These are phyloP conservation scores for Cyberlindnera euphorbiiphila DNA, from an alignment of 805 yeast species.

Conservation along the genomic window DNA sequence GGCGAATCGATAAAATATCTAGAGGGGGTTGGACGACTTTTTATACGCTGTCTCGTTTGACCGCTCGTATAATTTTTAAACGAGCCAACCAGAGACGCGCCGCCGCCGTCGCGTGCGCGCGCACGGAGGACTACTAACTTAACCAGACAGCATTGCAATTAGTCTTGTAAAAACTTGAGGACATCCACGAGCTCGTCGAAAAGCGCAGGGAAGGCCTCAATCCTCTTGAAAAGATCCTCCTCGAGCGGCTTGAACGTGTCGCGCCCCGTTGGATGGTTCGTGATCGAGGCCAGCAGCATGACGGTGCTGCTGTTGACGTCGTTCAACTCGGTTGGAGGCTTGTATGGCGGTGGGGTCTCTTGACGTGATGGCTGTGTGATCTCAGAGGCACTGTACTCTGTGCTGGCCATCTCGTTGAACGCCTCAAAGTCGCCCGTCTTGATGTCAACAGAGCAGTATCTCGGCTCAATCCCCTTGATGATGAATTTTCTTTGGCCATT, in stretches of 20 bases:
- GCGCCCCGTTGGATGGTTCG: slow-evolving; percentile 30
- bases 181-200: slow-evolving; percentile 26
- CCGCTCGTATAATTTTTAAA: not conserved
- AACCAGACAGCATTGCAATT: not conserved
- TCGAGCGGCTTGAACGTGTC: slow-evolving; percentile 32
- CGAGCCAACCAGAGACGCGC: not conserved
- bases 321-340: slow-evolving; percentile 32
- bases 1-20: too few species aligned
- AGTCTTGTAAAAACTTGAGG: slow-evolving; percentile 21
- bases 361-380: slow-evolving; percentile 12
- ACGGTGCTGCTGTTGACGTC: slow-evolving; percentile 40
- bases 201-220: slow-evolving; percentile 34
- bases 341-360: slow-evolving; percentile 18
- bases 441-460: slow-evolving; percentile 52
- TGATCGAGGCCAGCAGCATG: slow-evolving; percentile 34
- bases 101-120: not conserved
- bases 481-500: slow-evolving; percentile 76
- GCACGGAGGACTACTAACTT: slow-evolving; percentile 1
- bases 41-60: slow-evolving; percentile 2
- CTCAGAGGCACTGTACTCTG: slow-evolving; percentile 2
- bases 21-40: slow-evolving; percentile 9
- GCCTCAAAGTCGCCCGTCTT: slow-evolving; percentile 44
- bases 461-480: slow-evolving; percentile 91
- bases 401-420: slow-evolving; percentile 12
- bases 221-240: slow-evolving; percentile 30